Evolutionary conservation across 139 green algal species (phyloP), one percentile per base, ranked within the genome.

Genomic region (Eudorina sp.): DNA sequence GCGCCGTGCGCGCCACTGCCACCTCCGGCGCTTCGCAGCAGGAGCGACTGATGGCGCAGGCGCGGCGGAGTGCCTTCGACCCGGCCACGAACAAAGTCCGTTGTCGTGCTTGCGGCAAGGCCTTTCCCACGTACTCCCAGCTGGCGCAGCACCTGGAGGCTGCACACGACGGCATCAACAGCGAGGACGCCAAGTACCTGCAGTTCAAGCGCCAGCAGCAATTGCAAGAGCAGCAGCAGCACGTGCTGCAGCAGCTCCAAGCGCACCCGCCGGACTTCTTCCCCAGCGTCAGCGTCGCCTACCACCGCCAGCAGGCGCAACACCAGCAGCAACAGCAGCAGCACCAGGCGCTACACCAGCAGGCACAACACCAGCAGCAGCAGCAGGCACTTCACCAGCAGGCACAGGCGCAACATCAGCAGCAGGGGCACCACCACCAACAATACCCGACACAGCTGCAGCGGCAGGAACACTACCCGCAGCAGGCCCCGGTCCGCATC

Each of bases 61-160:
- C 91, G 4, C 86, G 84, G 29, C 73, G 86, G 45, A 92, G 82
- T 64, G 5, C 23, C 36, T 81, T 86, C 11, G 86, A 94, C 88
- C 94, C 89, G 2, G 45, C 79, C 13, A 91, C 92, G 5, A 92
- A 93, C 43, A 88, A 93, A 40, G 81, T 95, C 23, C 86, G 90
- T 4, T 98, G 96, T 88, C 69, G 92, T 60, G 94, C 84, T 3
- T 98, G 96, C 80, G 92, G 92, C 19, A 90, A 91, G 53, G 90
- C 88, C 1, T 95, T 97, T 48, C 48, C 51, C n/a, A 85, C 88
- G 60, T 92, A 96, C 78, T 46, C 64, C 3, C 83, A 89, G 68
- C 88, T 98, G 14, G 93, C 91, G 1, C 95, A 97, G 89, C 96
- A 98, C 89, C 76, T 98, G 8, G 89, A 88, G 45, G 90, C 94